Conservation (phyloP, 1,139 yeast genomes). For the Yamadazyma taylorii region DNA sequence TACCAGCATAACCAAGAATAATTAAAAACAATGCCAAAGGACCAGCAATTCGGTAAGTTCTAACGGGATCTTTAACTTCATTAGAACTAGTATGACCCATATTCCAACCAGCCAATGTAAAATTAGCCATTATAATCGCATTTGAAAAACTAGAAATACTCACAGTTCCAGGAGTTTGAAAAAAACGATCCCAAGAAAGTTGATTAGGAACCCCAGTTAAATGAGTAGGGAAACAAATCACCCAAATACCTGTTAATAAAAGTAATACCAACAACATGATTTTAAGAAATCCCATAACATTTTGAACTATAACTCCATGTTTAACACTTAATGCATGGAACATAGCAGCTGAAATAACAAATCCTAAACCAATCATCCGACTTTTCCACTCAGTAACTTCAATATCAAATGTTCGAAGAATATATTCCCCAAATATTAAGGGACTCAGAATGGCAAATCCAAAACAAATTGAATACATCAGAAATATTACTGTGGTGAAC, state of each 20-base stretch:
- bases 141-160: constrained; percentile 50
- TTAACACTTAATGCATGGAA: constrained; percentile 56
- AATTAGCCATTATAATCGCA: constrained; percentile 59
- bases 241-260: constrained; percentile 52
- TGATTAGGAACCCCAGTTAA: constrained; percentile 43
- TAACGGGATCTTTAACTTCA: constrained; percentile 58
- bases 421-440: constrained; percentile 70
- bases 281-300: constrained; percentile 56
- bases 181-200: constrained; percentile 35
- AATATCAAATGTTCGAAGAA: constrained; percentile 49
- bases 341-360: constrained; percentile 42
- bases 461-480: constrained; percentile 56
- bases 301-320: constrained; percentile 56
- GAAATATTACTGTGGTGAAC: constrained; percentile 59
- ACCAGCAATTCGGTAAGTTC: constrained; percentile 61
- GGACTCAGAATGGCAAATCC: constrained; percentile 68
- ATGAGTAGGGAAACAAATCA: constrained; percentile 41
- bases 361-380: constrained; percentile 44
- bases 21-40: constrained; percentile 52
- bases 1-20: constrained; percentile 50
- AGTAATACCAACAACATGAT: constrained; percentile 48
- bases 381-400: constrained; percentile 37
- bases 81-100: constrained; percentile 61
- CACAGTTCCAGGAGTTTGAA: constrained; percentile 26
- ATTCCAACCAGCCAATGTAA: constrained; percentile 66